A percentile compares a stretch with the other conserved stretches of the same genome.
These are phyloP conservation scores for Nicotiana tabacum DNA, from an alignment of 257 asterid species.

Conservation along the genomic window DNA sequence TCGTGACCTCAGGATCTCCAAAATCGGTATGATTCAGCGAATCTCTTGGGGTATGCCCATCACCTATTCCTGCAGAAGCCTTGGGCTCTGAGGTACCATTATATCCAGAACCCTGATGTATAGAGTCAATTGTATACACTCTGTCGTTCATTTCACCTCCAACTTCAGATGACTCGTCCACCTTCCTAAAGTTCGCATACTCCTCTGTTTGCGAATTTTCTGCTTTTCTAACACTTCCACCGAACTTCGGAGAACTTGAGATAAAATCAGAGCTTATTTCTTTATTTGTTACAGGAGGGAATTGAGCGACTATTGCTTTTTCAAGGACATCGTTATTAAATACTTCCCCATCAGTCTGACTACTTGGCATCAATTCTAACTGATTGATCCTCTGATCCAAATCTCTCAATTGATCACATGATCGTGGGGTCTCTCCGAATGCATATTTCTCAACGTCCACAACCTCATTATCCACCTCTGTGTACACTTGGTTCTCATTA, in stretches of 20 bases:
- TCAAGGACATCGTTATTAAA: slow-evolving; percentile 50
- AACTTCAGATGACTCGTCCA: slow-evolving; percentile 45
- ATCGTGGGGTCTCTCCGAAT: slow-evolving; percentile 61
- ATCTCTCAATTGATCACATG: slow-evolving; percentile 55
- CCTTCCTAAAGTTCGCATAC: slow-evolving; percentile 40
- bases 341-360: slow-evolving; percentile 53
- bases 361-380: slow-evolving; percentile 69
- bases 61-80: slow-evolving; percentile 40
- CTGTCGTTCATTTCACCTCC: slow-evolving; percentile 74
- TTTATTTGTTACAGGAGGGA: slow-evolving; percentile 55
- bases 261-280: slow-evolving; percentile 43
- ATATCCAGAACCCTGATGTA: slow-evolving; percentile 48
- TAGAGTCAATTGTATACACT: slow-evolving; percentile 83
- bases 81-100: slow-evolving; percentile 37
- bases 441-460: slow-evolving; percentile 72
- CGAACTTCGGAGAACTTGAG: slow-evolving; percentile 52
- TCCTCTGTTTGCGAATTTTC: slow-evolving; percentile 45
- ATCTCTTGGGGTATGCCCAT: slow-evolving; percentile 50
- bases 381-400: slow-evolving; percentile 71
- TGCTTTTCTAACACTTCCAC: slow-evolving; percentile 45
- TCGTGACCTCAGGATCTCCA: slow-evolving; percentile 67
- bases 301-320: slow-evolving; percentile 67
- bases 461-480: slow-evolving; percentile 45
- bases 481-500: slow-evolving; percentile 38
- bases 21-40: slow-evolving; percentile 31